Base-by-base conservation (phyloP, 2,329 filamentous ascomycete species). In the Fusarium sp. region DNA sequence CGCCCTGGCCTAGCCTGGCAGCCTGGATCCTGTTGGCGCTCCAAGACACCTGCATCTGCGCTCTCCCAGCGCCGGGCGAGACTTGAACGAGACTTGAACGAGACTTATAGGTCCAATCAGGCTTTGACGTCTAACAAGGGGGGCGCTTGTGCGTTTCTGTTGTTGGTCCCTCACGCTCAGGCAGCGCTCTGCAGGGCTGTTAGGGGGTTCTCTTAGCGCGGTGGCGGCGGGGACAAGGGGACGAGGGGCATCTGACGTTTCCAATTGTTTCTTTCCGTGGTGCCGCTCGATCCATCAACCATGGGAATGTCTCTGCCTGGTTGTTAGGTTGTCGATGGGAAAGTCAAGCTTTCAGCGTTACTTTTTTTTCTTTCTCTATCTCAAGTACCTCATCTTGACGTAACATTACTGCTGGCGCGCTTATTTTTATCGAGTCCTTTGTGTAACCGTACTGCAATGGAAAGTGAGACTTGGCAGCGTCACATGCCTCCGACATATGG, bases 111-210 rank as follows among this genome's bases (percentile, higher is more conserved):
- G 29, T n/a, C 57, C 57, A 61, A 61, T 61, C 27, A 19, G 19
- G 37, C 27, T 31, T 17, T 48, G 45, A 36, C 42, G 32, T 39
- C 9, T 61, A 50, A 57, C 55, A 58, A 44, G 61, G 60, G 43
- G 31, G 50, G 27, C 43, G 55, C 61, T 64, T 65, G 38, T 64
- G 38, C 46, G 60, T 52, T 64, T 55, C 60, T 64, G 48, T 44
- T 65, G 61, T 65, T 65, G 50, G 61, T 63, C 41, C 46, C 50
- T 45, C 45, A 53, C 56, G 32, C 44, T 57, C 61, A 46, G 35
- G 42, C 35, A 29, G 27, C 4, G 7, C 5, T 9, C 46, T 60
- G 43, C 56, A 59, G 48, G 56, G 56, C 53, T 65, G 55, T 53
- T 57, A 62, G 61, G 42, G 52, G 61, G 41, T 51, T 25, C 36